Conservation (phyloP, 192 early-diverging fungal genomes). For the Coemansia sp. region DNA sequence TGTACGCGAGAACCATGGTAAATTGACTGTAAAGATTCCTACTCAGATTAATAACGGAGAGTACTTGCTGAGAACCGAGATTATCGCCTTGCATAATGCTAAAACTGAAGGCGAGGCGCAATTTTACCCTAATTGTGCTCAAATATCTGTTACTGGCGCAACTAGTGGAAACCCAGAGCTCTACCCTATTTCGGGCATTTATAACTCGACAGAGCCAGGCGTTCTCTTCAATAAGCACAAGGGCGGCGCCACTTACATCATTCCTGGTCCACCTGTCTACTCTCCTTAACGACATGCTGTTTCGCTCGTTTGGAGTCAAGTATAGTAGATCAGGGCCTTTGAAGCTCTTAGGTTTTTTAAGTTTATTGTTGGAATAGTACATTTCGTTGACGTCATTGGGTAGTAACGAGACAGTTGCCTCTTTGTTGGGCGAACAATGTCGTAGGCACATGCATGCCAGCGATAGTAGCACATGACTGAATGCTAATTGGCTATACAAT, state of each 20-base stretch:
- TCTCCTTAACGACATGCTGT: background rate
- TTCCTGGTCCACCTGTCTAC: slow-evolving; percentile 35
- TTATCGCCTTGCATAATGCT: slow-evolving; percentile 32
- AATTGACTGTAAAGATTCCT: slow-evolving; percentile 28
- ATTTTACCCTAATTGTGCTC: slow-evolving; percentile 38
- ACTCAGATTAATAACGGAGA: slow-evolving; percentile 30
- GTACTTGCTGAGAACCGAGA: slow-evolving; percentile 42
- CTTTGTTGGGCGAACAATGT: too few species aligned
- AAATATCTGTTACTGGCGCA: slow-evolving; percentile 22
- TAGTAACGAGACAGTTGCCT: too few species aligned
- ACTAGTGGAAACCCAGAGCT: slow-evolving; percentile 20
- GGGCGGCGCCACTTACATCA: slow-evolving; percentile 17
- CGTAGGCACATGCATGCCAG: background rate
- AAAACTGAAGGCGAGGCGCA: slow-evolving; percentile 15
- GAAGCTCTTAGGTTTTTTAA: background rate
- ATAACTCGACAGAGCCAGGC: slow-evolving; percentile 24
- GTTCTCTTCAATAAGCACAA: slow-evolving; percentile 28
- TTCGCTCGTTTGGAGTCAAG: too few species aligned
- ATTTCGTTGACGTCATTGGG: too few species aligned
- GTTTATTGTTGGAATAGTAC: too few species aligned
- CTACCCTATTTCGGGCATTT: slow-evolving; percentile 22
- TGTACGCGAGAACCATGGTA: slow-evolving; percentile 25
- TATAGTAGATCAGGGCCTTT: too few species aligned
- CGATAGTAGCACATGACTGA: background rate
- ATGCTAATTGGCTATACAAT: background rate